phyloP scores from a whole-genome alignment of 192 early-diverging fungal species.

The Rhizoclosmatium globosum region DNA sequence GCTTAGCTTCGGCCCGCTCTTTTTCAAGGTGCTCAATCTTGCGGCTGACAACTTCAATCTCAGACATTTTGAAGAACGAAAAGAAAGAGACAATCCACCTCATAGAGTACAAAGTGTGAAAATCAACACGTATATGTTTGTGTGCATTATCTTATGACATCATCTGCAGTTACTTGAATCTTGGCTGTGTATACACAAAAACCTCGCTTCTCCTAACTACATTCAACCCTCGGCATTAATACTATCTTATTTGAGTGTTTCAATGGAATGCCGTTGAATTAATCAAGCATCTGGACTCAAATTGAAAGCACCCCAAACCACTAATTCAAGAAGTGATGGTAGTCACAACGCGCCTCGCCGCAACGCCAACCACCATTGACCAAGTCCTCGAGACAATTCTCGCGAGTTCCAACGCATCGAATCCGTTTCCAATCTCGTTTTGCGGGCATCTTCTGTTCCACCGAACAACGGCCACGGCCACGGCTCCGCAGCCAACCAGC shows the following conservation, averaged over 20 bases:
- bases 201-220: no score
- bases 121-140: no score
- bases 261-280: no score
- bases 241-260: no score
- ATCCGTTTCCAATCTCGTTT: neutral
- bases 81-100: conserved; percentile 5
- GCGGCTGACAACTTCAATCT: neutral
- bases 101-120: neutral
- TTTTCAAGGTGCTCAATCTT: conserved; percentile 11
- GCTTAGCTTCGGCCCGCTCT: neutral
- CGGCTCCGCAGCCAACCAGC: neutral
- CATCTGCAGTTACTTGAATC: no score
- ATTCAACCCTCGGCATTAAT: no score
- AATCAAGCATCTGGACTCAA: no score
- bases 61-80: neutral
- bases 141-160: no score
- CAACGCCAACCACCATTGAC: neutral
- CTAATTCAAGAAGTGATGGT: no score
- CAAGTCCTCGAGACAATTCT: neutral
- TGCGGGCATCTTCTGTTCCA: conserved; percentile 6
- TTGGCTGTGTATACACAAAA: no score
- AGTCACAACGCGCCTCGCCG: neutral
- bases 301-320: no score
- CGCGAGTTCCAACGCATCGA: neutral
- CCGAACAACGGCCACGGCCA: no score